A percentile compares a stretch with the other conserved stretches of the same genome.
These are phyloP conservation scores for Musa schizocarpa DNA, from an alignment of 176 grass and related monocot species.

Conservation along the genomic window DNA sequence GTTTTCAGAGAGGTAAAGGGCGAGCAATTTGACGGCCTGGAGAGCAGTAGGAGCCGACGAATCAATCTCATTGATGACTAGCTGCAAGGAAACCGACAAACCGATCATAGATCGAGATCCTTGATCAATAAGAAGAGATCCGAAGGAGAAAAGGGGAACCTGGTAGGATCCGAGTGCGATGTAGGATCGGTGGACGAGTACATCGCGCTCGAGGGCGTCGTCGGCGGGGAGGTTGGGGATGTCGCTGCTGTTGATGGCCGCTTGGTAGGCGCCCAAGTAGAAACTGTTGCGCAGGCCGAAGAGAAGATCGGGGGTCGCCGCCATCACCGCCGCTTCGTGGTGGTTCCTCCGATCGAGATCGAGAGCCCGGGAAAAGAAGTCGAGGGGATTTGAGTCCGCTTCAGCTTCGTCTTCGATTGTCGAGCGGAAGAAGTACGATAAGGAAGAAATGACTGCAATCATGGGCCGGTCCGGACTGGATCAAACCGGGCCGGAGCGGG, in stretches of 20 bases:
- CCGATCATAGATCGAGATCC: not conserved
- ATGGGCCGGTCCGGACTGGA: too few relatives aligned
- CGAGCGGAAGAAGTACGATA: too few relatives aligned
- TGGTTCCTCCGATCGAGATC: not conserved
- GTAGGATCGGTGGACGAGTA: slow-evolving; percentile 89
- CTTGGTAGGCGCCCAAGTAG: slow-evolving; percentile 95
- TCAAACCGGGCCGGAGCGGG: too few relatives aligned
- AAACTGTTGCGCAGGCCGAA: slow-evolving; percentile 93
- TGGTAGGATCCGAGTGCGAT: slow-evolving; percentile 89
- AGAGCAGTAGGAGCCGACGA: slow-evolving; percentile 74
- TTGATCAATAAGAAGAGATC: not conserved
- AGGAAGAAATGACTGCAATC: too few relatives aligned
- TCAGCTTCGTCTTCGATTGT: not conserved
- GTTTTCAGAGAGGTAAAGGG: slow-evolving; percentile 52
- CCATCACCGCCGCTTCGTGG: not conserved
- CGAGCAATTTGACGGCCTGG: slow-evolving; percentile 89
- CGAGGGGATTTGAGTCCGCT: not conserved
- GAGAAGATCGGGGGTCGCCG: slow-evolving; percentile 69
- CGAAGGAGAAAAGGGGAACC: slow-evolving; percentile 24
- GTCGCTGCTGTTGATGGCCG: slow-evolving; percentile 94
- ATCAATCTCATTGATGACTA: slow-evolving; percentile 91
- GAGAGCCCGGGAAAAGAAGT: not conserved
- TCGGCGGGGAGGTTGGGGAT: slow-evolving; percentile 20
- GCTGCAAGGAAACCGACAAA: slow-evolving; percentile 31
- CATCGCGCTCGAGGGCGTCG: slow-evolving; percentile 59